Conservation (phyloP, 371 early-diverging fungal species). For the Batkoa obscura region DNA sequence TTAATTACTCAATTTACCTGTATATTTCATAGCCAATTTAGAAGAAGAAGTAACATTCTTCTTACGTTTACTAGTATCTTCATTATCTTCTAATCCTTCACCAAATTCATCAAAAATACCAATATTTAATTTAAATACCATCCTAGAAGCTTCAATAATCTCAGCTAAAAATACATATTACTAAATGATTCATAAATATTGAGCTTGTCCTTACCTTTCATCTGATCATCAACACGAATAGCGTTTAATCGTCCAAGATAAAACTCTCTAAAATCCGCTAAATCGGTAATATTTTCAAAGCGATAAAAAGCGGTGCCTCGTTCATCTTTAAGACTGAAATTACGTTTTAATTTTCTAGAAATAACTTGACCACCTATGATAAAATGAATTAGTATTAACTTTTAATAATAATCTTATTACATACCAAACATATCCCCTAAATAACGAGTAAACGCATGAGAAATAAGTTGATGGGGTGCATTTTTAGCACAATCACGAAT, state of each 20-base stretch:
- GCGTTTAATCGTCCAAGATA: slow-evolving; percentile 22
- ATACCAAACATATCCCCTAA: slow-evolving; percentile 22
- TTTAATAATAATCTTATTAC: not conserved
- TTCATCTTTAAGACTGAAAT: not conserved
- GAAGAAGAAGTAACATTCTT: not conserved
- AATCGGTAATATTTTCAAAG: slow-evolving; percentile 21
- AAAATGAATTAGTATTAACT: not conserved
- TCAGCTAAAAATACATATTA: slow-evolving; percentile 10
- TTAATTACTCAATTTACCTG: not conserved
- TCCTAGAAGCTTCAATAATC: slow-evolving; percentile 19
- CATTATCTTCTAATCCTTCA: not conserved
- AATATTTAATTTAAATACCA: slow-evolving; percentile 23
- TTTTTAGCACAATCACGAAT: slow-evolving; percentile 16
- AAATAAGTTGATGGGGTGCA: slow-evolving; percentile 20
- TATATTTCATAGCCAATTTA: not conserved
- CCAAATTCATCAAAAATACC: slow-evolving; percentile 13
- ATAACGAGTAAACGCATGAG: slow-evolving; percentile 27
- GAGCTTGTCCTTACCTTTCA: not conserved
- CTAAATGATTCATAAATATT: too few species aligned
- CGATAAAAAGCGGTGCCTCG: slow-evolving; percentile 21
- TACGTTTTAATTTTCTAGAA: slow-evolving; percentile 16
- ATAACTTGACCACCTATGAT: slow-evolving; percentile 23
- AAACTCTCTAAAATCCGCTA: slow-evolving; percentile 21
- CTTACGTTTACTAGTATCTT: not conserved
- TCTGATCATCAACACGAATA: slow-evolving; percentile 7